These are phyloP conservation scores for Daphne laureola DNA, from an alignment of 441 rosid genomes.

Conservation along the genomic window DNA sequence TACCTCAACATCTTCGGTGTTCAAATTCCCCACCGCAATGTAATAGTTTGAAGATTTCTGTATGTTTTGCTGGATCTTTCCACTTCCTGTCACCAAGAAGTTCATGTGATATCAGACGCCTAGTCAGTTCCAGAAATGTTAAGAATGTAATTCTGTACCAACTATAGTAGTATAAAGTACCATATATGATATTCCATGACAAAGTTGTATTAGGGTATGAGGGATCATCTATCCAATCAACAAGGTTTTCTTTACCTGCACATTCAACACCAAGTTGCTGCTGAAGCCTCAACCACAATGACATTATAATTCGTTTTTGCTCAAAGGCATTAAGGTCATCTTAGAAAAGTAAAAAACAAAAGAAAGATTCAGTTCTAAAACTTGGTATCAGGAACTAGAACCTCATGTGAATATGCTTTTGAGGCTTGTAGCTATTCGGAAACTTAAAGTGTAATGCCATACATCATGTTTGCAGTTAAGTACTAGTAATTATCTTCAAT, in stretches of 20 bases:
- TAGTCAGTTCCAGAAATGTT: background rate
- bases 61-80: constrained; percentile 37
- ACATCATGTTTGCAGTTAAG: too few relatives aligned
- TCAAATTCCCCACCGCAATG: constrained; percentile 40
- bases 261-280: background rate
- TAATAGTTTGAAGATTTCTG: constrained; percentile 31
- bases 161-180: constrained; percentile 23
- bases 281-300: background rate
- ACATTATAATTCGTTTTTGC: background rate
- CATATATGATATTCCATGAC: constrained; percentile 48
- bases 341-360: too few relatives aligned
- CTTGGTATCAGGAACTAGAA: too few relatives aligned
- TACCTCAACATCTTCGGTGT: constrained; percentile 47
- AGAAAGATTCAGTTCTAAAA: too few relatives aligned
- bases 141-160: background rate
- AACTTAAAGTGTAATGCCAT: too few relatives aligned
- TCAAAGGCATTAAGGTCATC: background rate
- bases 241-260: constrained; percentile 40
- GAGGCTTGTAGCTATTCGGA: too few relatives aligned
- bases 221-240: constrained; percentile 48
- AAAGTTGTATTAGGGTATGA: constrained; percentile 45
- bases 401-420: too few relatives aligned
- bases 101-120: constrained; percentile 3
- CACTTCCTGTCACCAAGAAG: constrained; percentile 29
- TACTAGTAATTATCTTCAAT: too few relatives aligned